Conservation (phyloP, 306 rosid species). For the Cicer cuneatum region DNA sequence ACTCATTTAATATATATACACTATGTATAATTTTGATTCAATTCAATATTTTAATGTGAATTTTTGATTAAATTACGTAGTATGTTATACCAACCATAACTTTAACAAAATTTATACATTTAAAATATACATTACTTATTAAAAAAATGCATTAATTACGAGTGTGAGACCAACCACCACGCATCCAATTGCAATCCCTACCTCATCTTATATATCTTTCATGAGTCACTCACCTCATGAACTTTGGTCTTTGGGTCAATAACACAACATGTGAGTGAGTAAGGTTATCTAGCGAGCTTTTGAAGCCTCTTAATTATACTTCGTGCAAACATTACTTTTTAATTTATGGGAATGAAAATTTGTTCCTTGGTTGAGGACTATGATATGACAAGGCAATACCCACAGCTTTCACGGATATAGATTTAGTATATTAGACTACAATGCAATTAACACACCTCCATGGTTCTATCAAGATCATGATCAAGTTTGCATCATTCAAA, state of each 20-base stretch:
- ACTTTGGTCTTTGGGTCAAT: background rate
- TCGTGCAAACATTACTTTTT: background rate
- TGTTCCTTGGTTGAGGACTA: background rate
- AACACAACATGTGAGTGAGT: slow-evolving; percentile 4
- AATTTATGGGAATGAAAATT: background rate
- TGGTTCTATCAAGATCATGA: too few relatives aligned
- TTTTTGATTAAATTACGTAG: too few relatives aligned
- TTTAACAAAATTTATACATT: too few relatives aligned
- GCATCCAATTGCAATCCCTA: background rate
- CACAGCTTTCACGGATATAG: too few relatives aligned
- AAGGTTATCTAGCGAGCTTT: background rate
- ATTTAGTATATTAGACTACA: too few relatives aligned
- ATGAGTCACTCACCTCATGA: background rate
- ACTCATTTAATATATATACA: background rate
- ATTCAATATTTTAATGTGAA: too few relatives aligned
- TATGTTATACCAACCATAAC: too few relatives aligned
- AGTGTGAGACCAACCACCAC: slow-evolving; percentile 31
- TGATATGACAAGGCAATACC: slow-evolving; percentile 28
- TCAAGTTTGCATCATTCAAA: too few relatives aligned
- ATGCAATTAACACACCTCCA: too few relatives aligned
- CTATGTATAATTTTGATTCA: background rate
- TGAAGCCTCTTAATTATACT: background rate
- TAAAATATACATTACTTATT: too few relatives aligned
- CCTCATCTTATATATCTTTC: background rate
- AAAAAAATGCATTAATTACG: too few relatives aligned